These are phyloP conservation scores for Akanthomyces dipterigenus DNA, from an alignment of 2,329 filamentous ascomycete genomes.

Conservation along the genomic window DNA sequence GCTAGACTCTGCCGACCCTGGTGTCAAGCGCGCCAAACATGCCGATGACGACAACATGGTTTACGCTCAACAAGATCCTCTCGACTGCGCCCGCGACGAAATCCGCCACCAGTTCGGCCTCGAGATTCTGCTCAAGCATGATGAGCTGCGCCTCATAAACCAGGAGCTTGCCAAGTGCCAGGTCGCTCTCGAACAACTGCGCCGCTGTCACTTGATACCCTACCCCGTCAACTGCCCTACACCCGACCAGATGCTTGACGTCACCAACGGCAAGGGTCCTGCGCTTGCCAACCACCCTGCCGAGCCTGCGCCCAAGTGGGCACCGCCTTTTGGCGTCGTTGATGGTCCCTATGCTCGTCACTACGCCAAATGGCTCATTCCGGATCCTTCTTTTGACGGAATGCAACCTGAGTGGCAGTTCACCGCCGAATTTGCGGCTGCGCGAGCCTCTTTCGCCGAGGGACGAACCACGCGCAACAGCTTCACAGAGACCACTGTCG, in stretches of 20 bases:
- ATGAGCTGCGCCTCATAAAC: constrained; percentile 88
- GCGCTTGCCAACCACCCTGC: constrained; percentile 57
- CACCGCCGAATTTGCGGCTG: constrained; percentile 33
- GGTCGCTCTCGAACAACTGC: constrained; percentile 84
- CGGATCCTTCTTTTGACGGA: constrained; percentile 80
- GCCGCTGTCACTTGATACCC: constrained; percentile 85
- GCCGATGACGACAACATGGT: constrained; percentile 3
- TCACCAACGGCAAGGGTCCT: constrained; percentile 68
- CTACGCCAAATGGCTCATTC: constrained; percentile 92
- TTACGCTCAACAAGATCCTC: constrained; percentile 7
- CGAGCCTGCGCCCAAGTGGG: constrained; percentile 64
- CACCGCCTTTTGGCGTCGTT: constrained; percentile 81
- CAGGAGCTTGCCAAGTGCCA: constrained; percentile 96
- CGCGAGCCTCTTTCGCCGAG: constrained; percentile 47
- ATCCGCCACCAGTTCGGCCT: constrained; percentile 85
- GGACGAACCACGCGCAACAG: constrained; percentile 76
- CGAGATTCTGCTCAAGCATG: constrained; percentile 89
- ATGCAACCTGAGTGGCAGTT: constrained; percentile 41
- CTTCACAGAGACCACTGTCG: constrained; percentile 36
- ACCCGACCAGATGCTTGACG: constrained; percentile 59
- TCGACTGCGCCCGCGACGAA: constrained; percentile 57
- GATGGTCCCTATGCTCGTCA: constrained; percentile 92
- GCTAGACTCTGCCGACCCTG: constrained; percentile 20
- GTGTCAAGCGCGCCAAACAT: constrained; percentile 36
- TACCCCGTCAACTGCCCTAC: constrained; percentile 68